A percentile compares a stretch with the other conserved stretches of the same genome.
Evolutionary conservation across 2,329 filamentous ascomycete species (phyloP).

Genomic region (Diplodia scrobiculata): DNA sequence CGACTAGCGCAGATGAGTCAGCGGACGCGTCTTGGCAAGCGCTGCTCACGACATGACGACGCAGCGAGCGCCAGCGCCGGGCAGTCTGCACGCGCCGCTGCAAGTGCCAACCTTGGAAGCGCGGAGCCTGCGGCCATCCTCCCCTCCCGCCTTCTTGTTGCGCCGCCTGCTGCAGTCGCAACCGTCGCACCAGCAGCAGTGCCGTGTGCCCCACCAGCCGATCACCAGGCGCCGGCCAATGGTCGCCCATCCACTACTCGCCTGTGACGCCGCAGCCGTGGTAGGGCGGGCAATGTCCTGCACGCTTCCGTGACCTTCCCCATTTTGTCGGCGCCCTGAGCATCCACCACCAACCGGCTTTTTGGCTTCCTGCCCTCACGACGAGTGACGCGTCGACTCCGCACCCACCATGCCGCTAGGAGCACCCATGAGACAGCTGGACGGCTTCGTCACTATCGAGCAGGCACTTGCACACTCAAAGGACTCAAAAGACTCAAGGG

Average conservation of each 20-base stretch:
- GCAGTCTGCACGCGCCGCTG: constrained; percentile 11
- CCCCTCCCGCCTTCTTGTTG: not conserved
- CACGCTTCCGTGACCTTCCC: constrained; percentile 11
- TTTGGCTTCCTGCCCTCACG: not conserved
- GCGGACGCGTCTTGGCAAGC: not conserved
- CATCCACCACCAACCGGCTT: not conserved
- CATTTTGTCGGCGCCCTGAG: not conserved
- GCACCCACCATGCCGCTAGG: constrained; percentile 14
- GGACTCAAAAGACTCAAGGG: not conserved
- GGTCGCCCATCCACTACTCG: constrained; percentile 9
- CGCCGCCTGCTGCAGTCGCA: constrained; percentile 8
- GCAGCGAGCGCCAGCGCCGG: not conserved
- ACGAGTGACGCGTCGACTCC: not conserved
- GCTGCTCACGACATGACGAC: constrained; percentile 6
- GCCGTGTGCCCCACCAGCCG: constrained; percentile 9
- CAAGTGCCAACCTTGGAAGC: not conserved
- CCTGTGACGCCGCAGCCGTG: constrained; percentile 25
- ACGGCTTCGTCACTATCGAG: constrained; percentile 10
- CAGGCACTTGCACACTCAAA: not conserved
- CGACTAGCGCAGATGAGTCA: constrained; percentile 27
- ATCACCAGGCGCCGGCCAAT: constrained; percentile 12
- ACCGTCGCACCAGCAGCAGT: not conserved
- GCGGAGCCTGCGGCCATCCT: not conserved
- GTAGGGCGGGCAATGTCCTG: constrained; percentile 16
- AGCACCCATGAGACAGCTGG: not conserved